Base-by-base conservation (phyloP, 1,284 basidiomycete species). In the Ganoderma lingzhi region DNA sequence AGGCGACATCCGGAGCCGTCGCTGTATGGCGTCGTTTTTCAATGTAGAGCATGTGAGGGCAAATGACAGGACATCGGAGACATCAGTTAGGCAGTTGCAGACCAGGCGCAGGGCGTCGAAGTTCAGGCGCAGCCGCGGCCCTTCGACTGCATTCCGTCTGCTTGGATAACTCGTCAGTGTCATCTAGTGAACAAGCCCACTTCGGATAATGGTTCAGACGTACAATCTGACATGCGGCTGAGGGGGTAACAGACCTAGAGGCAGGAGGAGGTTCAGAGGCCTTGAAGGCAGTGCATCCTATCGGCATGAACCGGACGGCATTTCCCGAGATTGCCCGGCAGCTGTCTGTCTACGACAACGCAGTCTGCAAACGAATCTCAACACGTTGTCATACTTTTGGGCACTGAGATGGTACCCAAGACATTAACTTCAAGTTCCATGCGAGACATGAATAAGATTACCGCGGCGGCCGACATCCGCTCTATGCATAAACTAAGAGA, bases 401-500 rank as follows among this genome's bases (percentile, higher is more conserved):
- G 35, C 35, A 35, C 35, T 35, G 35, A 35, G 19, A 17, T 17
- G 19, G 44, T 17, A 19, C 5, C 44, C 23, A 53, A 10, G 9
- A 53, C 4, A 23, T 3, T 35, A 8, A 35, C 35, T 35, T 35
- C 35, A 30, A 28, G 23, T 3, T 23, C 28, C 8, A 10, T 56
- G 53, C 32, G 9, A 35, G 35, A 56, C 32, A 9, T 15, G 30
- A 56, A 56, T 35, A 56, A 56, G 15, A 56, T 56, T 56, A 63
- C 32, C 30, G 42, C 62, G 41, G 30, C 14, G 12, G 4, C 62
- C 28, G 23, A 35, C 53, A 10, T 32, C 53, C 53, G 53, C 53
- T 56, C 53, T 56, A 56, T 19, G 53, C 53, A 32, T 32, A 32
- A 56, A 56, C 32, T 44, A 62, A 62, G 15, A 41, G 39, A 60